Evolutionary conservation across 192 early-diverging fungal species (phyloP), one percentile per base, ranked within the genome.

Genomic region (Rhizophagus clarus): DNA sequence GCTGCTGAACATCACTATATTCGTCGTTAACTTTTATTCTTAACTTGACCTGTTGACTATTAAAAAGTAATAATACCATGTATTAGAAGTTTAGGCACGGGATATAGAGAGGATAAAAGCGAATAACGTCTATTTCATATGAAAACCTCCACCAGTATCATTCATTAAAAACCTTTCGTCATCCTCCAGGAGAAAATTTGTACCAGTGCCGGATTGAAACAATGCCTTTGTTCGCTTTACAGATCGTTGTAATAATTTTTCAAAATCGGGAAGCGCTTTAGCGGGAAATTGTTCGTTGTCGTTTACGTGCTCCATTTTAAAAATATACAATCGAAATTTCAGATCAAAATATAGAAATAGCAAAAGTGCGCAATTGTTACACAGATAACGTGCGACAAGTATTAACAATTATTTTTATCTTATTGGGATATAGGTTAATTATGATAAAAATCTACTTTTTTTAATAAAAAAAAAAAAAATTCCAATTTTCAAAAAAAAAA

Each of bases 101-200:
- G 24, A 73, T 4, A 60, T 0, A 29, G 15, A 0, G 24, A 26
- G 26, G 29, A 4, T 49, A 51, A 28, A 51, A 29, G 29, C 56
- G 29, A 22, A 31, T 47, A 24, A 29, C n/a, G 1, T 4, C 11
- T 49, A 73, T 17, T 2, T 45, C 40, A 71, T n/a, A 71, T 22
- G 32, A 22, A 22, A 73, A 31, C 29, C 40, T 61, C 51, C 60
- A 61, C 31, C 74, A 63, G 68, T 12, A 45, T 45, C 11, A 45
- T 12, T 37, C 49, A 70, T 42, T 40, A 61, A 60, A 61, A 37
- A 78, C 76, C 76, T 78, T 78, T 78, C 75, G 45, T 77, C 76
- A 47, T 64, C 63, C 28, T 78, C 76, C 8, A 68, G 5, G 10
- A 47, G n/a, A 24, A 47, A 28, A 26, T 24, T 61, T 14, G 42